phyloP scores from a whole-genome alignment of 805 yeast genomes.

The Clavispora fructus region DNA sequence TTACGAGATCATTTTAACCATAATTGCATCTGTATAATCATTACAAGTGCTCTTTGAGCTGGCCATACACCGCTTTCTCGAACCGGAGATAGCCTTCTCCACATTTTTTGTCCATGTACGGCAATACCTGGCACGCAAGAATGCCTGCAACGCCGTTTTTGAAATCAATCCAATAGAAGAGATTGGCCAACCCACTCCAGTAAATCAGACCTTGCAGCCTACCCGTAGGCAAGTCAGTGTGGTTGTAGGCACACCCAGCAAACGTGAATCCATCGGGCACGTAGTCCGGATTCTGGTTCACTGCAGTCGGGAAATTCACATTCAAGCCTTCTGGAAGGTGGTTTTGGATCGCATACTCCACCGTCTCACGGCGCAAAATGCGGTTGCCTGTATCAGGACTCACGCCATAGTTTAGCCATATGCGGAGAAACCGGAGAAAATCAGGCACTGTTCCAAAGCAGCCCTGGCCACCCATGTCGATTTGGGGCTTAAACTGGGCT shows the following conservation, averaged over 20 bases:
- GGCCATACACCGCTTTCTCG: conserved; percentile 10
- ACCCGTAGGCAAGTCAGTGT: conserved; percentile 25
- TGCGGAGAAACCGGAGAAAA: conserved; percentile 33
- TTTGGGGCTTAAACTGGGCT: conserved; percentile 11
- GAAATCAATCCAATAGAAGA: conserved; percentile 37
- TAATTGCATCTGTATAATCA: not conserved
- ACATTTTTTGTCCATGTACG: conserved; percentile 22
- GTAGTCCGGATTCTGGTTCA: conserved; percentile 6
- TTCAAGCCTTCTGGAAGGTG: conserved; percentile 24
- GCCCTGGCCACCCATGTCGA: conserved; percentile 44
- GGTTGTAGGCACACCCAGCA: conserved; percentile 26
- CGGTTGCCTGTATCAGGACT: conserved; percentile 32
- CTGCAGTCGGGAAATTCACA: conserved; percentile 16
- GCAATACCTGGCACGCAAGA: conserved; percentile 36
- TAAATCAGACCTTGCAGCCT: conserved; percentile 30
- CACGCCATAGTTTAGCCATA: conserved; percentile 37
- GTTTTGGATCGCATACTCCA: conserved; percentile 25
- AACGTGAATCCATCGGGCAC: conserved; percentile 28
- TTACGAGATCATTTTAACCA: too few species aligned
- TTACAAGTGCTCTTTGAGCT: not conserved
- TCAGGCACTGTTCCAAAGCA: conserved; percentile 33
- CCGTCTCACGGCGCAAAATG: conserved; percentile 25
- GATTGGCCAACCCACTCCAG: conserved; percentile 39
- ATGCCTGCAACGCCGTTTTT: conserved; percentile 34
- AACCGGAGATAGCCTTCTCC: conserved; percentile 9